Conservation (phyloP, 2,329 filamentous ascomycete genomes). For the Sphaerostilbella broomeana region DNA sequence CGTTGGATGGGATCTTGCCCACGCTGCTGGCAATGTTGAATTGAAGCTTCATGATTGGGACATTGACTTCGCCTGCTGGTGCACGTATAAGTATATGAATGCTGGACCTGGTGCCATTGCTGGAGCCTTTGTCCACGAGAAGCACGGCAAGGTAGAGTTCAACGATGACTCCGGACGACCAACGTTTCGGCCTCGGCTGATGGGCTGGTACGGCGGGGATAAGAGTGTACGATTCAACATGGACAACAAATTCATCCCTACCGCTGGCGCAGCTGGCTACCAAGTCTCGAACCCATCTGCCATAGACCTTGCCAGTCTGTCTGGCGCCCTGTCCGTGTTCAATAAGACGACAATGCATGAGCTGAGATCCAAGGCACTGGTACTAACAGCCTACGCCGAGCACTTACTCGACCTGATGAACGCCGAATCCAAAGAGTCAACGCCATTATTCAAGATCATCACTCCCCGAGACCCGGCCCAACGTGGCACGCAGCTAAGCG, state of each 20-base stretch:
- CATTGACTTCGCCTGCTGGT: conserved; percentile 89
- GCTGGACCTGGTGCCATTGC: conserved; percentile 76
- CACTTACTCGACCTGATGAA: conserved; percentile 49
- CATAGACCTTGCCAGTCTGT: conserved; percentile 68
- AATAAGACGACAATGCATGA: conserved; percentile 61
- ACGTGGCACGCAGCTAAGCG: conserved; percentile 72
- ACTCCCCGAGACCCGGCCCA: conserved; percentile 63
- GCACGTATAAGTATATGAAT: conserved; percentile 92
- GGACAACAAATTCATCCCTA: conserved; percentile 73
- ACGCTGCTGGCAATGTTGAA: conserved; percentile 78
- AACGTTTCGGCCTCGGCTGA: conserved; percentile 57
- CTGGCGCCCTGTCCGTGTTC: conserved; percentile 68
- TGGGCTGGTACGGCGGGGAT: conserved; percentile 84
- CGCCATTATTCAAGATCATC: conserved; percentile 52
- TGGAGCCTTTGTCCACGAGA: conserved; percentile 73
- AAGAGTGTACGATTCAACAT: conserved; percentile 73
- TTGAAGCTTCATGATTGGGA: conserved; percentile 78
- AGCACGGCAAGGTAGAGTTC: conserved; percentile 53
- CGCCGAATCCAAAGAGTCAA: conserved; percentile 22
- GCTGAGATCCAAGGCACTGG: conserved; percentile 63
- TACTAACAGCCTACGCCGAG: conserved; percentile 72
- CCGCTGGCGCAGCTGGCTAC: conserved; percentile 70
- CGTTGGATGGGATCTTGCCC: conserved; percentile 84
- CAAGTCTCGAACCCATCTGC: conserved; percentile 80
- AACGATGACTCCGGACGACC: conserved; percentile 30